A percentile compares a stretch with the other conserved stretches of the same genome.
Conservation (phyloP, 306 rosid genomes). For the Acacia acuminata region DNA sequence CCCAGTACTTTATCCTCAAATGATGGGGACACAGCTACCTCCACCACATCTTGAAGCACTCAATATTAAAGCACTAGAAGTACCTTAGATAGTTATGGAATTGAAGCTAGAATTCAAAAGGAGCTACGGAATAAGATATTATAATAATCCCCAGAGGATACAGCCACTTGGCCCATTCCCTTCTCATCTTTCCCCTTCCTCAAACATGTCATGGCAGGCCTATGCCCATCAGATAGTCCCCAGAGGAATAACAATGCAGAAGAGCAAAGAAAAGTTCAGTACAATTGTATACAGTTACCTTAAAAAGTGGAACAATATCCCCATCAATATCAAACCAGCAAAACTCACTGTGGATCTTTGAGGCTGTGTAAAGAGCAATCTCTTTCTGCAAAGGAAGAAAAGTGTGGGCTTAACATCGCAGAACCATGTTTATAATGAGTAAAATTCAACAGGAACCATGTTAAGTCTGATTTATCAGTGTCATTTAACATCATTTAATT, state of each 20-base stretch:
- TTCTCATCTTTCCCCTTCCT: not conserved
- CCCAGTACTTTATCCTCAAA: not conserved
- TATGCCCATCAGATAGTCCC: not conserved
- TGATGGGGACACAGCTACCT: not conserved
- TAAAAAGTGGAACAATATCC: conserved; percentile 86
- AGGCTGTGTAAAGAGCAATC: conserved; percentile 87
- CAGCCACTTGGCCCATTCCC: not conserved
- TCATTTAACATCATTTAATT: conserved; percentile 22
- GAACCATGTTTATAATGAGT: conserved; percentile 20
- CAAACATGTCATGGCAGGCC: not conserved
- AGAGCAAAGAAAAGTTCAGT: not conserved
- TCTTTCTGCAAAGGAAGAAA: conserved; percentile 77
- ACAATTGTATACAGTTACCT: conserved; percentile 45
- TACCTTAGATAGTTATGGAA: not conserved
- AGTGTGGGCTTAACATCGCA: conserved; percentile 4
- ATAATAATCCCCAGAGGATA: not conserved
- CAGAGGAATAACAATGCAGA: conserved; percentile 11
- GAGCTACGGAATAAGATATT: not conserved
- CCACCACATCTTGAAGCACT: not conserved
- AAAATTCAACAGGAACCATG: conserved; percentile 24
- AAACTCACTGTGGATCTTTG: conserved; percentile 74
- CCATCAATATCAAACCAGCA: conserved; percentile 89
- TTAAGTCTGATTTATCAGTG: not conserved
- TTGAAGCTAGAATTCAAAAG: not conserved
- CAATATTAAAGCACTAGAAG: not conserved